Evolutionary conservation across 331 rosid species (phyloP).

Genomic region (Acacia concinna): DNA sequence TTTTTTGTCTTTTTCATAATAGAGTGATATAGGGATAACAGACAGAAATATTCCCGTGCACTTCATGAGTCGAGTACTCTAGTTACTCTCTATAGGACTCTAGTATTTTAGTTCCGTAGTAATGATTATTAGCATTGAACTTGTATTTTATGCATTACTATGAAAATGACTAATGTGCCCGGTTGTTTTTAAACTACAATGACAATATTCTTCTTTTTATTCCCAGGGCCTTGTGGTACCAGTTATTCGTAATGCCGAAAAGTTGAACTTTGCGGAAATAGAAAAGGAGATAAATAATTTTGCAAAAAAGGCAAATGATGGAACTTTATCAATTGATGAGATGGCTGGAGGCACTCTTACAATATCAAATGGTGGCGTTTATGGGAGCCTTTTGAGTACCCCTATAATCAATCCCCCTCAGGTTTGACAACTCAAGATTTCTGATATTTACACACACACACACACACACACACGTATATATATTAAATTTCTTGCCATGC

Average conservation of each 20-base stretch:
- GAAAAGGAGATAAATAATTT: slow-evolving; percentile 83
- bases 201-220: slow-evolving; percentile 18
- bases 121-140: neutral
- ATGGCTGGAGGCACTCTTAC: slow-evolving; percentile 96
- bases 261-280: slow-evolving; percentile 79
- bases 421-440: slow-evolving; percentile 44
- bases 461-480: no score
- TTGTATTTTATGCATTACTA: neutral
- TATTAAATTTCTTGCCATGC: slow-evolving; percentile 1
- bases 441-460: no score
- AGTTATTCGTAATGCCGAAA: slow-evolving; percentile 73
- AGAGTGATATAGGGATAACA: neutral
- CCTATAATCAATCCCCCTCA: slow-evolving; percentile 94
- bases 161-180: neutral
- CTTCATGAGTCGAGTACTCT: neutral
- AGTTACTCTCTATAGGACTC: neutral
- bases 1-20: neutral
- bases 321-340: slow-evolving; percentile 79
- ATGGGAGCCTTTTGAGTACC: slow-evolving; percentile 88
- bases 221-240: slow-evolving; percentile 87
- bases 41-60: neutral
- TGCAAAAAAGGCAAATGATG: slow-evolving; percentile 87
- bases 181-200: slow-evolving; percentile 17
- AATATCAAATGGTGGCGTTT: slow-evolving; percentile 92
- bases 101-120: neutral